These are phyloP conservation scores for Lactarius trivialis DNA, from an alignment of 768 basidiomycete species.

Conservation along the genomic window DNA sequence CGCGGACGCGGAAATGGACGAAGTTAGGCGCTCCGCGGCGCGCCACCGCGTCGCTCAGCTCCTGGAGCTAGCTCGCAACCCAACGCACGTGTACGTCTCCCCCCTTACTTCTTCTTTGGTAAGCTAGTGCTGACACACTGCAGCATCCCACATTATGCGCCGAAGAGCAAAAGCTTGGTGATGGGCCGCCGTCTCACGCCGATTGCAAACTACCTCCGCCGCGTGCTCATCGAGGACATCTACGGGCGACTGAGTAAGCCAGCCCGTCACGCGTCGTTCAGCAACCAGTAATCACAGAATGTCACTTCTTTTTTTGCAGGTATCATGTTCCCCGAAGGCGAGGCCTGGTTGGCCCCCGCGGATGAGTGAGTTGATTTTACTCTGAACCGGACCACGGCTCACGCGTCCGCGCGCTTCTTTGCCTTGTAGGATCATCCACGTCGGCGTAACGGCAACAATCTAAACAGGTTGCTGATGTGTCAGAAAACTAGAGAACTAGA, in stretches of 20 bases:
- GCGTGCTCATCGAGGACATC: slow-evolving; percentile 52
- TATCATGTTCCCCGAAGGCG: slow-evolving; percentile 58
- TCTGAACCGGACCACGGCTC: not conserved
- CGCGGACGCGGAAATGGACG: slow-evolving; percentile 28
- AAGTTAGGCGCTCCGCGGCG: slow-evolving; percentile 26
- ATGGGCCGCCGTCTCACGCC: slow-evolving; percentile 32
- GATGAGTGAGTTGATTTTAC: slow-evolving; percentile 39
- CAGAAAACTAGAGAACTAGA: not conserved
- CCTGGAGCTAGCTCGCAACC: slow-evolving; percentile 32
- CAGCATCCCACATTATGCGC: slow-evolving; percentile 55
- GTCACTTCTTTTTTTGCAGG: slow-evolving; percentile 29
- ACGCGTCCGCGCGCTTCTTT: not conserved
- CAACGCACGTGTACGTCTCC: slow-evolving; percentile 51
- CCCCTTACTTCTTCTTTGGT: not conserved
- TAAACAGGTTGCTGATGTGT: not conserved
- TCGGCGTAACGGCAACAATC: slow-evolving; percentile 17
- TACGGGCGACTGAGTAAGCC: slow-evolving; percentile 50
- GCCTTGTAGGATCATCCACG: slow-evolving; percentile 12
- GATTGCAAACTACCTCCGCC: slow-evolving; percentile 39
- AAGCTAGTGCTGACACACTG: not conserved
- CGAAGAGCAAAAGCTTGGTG: slow-evolving; percentile 37
- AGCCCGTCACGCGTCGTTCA: not conserved
- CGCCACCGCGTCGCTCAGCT: slow-evolving; percentile 34
- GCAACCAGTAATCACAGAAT: not conserved
- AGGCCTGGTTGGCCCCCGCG: slow-evolving; percentile 48